A percentile compares a stretch with the other conserved stretches of the same genome.
phyloP scores from a whole-genome alignment of 2,329 filamentous ascomycete species.

The Ascosphaera apis region DNA sequence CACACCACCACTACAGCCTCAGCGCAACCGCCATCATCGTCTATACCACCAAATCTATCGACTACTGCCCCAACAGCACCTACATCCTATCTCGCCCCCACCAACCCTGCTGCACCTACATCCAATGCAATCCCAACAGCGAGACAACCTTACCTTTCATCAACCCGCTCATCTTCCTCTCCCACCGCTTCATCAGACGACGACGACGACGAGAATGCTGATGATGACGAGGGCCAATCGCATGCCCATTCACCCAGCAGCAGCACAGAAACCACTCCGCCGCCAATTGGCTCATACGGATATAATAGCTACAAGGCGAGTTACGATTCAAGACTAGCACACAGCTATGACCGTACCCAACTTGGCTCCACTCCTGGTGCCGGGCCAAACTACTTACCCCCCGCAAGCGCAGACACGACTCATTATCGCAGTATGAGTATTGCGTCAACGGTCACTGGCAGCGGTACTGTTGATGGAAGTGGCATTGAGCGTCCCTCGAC shows the following conservation, averaged over 20 bases:
- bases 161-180: conserved; percentile 62
- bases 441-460: conserved; percentile 57
- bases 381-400: conserved; percentile 24
- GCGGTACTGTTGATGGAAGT: conserved; percentile 56
- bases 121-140: too few species aligned
- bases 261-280: conserved; percentile 81
- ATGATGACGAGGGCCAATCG: too few species aligned
- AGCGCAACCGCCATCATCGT: too few species aligned
- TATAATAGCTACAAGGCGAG: conserved; percentile 26
- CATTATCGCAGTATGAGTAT: conserved; percentile 55
- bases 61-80: too few species aligned
- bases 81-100: too few species aligned
- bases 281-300: conserved; percentile 48
- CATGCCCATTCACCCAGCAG: too few species aligned
- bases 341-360: conserved; percentile 22
- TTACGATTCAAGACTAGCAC: conserved; percentile 24
- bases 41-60: too few species aligned
- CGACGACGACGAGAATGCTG: conserved; percentile 44
- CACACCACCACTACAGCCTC: too few species aligned
- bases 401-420: conserved; percentile 35
- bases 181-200: conserved; percentile 63
- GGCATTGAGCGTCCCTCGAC: too few species aligned
- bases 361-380: conserved; percentile 49
- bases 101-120: too few species aligned
- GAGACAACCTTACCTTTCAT: too few species aligned